Evolutionary conservation across 2,329 filamentous ascomycete genomes (phyloP), one percentile per base, ranked within the genome.

Genomic region (Diaporthe batatas): DNA sequence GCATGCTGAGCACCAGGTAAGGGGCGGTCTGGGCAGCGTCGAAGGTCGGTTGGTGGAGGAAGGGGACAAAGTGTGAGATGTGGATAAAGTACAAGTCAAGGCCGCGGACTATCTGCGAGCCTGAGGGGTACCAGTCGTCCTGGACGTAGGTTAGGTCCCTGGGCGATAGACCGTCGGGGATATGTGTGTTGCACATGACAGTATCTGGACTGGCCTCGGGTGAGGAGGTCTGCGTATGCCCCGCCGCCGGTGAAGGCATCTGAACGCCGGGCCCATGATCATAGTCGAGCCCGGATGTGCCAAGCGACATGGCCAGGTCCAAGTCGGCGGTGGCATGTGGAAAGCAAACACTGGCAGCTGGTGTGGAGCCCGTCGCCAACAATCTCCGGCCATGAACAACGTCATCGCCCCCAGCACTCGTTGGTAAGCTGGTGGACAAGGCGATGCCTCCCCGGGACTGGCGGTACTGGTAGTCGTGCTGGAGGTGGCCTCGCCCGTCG

Each of bases 21-120:
- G 81, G 49, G 1, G 72, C 53, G 6, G 64, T 25, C 10, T 76
- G 72, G 1, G 73, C 74, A 5, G 77, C 36, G 51, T 83, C 79
- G 54, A 84, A 83, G 0, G 82, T 84, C 11, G 80, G 76, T 68
- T 76, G 75, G 75, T 82, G 80, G 42, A 84, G 74, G 53, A 84
- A 83, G 0, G 82, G 81, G 6, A 84, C 70, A 34, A 82, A 83
- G 25, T 79, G 77, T 18, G 82, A 80, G 32, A 83, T 75, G 70
- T 83, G 79, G 4, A 68, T 64, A 68, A 84, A 84, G 74, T 80
- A 84, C 14, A 84, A 75, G 8, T 78, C 74, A 70, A 79, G 79
- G 7, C 82, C 83, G 7, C 75, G 76, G 23, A 72, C 68, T 23
- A 81, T 76, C 74, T 84, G 82, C 2, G 67, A 51, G 0, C 74